Conservation (phyloP, 768 basidiomycete genomes). For the Leccinum barrowsii region DNA sequence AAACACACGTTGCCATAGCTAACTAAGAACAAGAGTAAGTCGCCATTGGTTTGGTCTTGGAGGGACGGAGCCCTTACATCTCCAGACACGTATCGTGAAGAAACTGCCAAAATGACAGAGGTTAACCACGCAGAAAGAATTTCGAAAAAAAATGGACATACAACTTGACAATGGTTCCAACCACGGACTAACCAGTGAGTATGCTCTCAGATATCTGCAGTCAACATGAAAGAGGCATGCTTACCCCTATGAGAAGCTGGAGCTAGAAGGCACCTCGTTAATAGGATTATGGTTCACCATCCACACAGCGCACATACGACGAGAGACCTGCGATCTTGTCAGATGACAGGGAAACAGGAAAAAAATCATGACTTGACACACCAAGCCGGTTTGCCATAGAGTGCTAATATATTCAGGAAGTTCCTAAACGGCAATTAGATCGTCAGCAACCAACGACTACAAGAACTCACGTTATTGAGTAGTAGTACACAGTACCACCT, state of each 20-base stretch:
- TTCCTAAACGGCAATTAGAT: slow-evolving; percentile 32
- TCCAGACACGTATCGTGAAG: slow-evolving; percentile 60
- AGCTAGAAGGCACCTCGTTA: slow-evolving; percentile 28
- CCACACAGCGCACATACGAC: slow-evolving; percentile 35
- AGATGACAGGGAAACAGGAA: slow-evolving; percentile 1
- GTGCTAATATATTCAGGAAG: slow-evolving; percentile 34
- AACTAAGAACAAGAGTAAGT: slow-evolving; percentile 34
- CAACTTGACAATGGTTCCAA: slow-evolving; percentile 55
- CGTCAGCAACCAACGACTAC: neutral
- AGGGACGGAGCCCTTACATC: slow-evolving; percentile 41
- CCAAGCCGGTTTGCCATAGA: slow-evolving; percentile 44
- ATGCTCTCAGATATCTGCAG: slow-evolving; percentile 2
- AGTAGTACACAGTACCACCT: slow-evolving; percentile 51
- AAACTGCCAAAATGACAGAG: slow-evolving; percentile 32
- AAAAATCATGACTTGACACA: slow-evolving; percentile 21
- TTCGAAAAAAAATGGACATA: slow-evolving; percentile 26
- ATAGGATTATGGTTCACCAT: slow-evolving; percentile 6
- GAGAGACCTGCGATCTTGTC: slow-evolving; percentile 41
- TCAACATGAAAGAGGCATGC: slow-evolving; percentile 5
- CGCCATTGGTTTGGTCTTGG: neutral
- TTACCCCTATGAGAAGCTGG: slow-evolving; percentile 41
- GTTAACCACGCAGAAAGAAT: neutral
- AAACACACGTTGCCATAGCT: slow-evolving; percentile 49
- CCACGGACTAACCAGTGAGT: slow-evolving; percentile 39
- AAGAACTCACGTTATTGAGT: slow-evolving; percentile 47